A percentile compares a stretch with the other conserved stretches of the same genome.
phyloP scores from a whole-genome alignment of 176 grass and related monocot species.

The Panicum miliaceum region DNA sequence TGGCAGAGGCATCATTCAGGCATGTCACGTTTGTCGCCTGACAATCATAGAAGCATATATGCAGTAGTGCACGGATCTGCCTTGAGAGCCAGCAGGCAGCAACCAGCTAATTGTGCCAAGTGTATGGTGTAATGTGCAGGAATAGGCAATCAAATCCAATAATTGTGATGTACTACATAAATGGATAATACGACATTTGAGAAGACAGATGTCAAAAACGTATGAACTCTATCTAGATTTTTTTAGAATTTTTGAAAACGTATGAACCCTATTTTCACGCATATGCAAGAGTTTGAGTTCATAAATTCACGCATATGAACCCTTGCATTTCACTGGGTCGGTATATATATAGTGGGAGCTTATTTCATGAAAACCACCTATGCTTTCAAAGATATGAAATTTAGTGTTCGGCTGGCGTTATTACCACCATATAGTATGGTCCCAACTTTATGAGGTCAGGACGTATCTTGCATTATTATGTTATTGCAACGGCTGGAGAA shows the following conservation, averaged over 20 bases:
- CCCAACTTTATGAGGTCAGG: background rate
- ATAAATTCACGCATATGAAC: too few relatives aligned
- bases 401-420: background rate
- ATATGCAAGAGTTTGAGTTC: background rate
- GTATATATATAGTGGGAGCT: background rate
- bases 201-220: background rate
- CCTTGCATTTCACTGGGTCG: background rate
- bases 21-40: background rate
- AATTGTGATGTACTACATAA: background rate
- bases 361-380: background rate
- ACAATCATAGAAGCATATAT: conserved; percentile 1
- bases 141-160: background rate
- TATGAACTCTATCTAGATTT: too few relatives aligned
- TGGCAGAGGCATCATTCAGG: background rate
- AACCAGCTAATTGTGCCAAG: background rate
- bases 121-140: background rate
- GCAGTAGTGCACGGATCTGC: background rate
- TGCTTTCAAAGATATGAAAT: background rate
- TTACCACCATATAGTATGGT: background rate
- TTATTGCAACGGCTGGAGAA: background rate
- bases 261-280: background rate
- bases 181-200: background rate
- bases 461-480: background rate
- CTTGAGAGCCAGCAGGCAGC: background rate
- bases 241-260: too few relatives aligned